Evolutionary conservation across 73 alveolate genomes (phyloP), one percentile per base, ranked within the genome.

Genomic region (Symbiodinium natans): DNA sequence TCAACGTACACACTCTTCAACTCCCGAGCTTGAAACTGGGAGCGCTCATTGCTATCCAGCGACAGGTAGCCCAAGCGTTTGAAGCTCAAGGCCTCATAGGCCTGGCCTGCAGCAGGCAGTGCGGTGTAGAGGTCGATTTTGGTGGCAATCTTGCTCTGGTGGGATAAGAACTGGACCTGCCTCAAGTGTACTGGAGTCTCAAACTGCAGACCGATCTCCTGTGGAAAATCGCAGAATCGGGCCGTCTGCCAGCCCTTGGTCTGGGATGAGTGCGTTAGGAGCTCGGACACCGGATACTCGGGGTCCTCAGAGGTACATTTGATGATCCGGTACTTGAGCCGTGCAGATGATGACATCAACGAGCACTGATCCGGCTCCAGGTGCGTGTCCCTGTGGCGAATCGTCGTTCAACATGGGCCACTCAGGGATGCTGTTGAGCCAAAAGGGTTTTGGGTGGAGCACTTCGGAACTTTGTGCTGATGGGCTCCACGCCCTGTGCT

Each of bases 21-120:
- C 99, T 99, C 99, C 84, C 99, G 99, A 43, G 99, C 99, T 99
- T 99, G 99, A 96, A 99, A 99, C 93, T 99, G 99, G 31, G 99
- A 99, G 99, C 99, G 99, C 98, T 99, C 99, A 96, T 99, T 99
- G 40, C 99, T 98, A 98, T 99, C 99, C 99, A 99, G 99, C 84
- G 99, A 98, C 73, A 99, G 99, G 98, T 99, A 99, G 43, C 99
- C 99, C 33, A 99, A 99, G 94, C 98, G 74, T 46, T 92, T 92
- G 77, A 92, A 92, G 68, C 42, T 42, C 92, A 48, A 80, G 27
- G 92, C 42, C 38, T 99, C 90, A 84, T 84, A 92, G 84, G 68
- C 86, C 17, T 88, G 52, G 41, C 95, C 95, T 88, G 83, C 99
- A 25, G 85, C 39, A 23, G 99, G 99, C 94, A 99, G 93, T 36